A percentile compares a stretch with the other conserved stretches of the same genome.
Evolutionary conservation across 2,329 filamentous ascomycete species (phyloP).

Genomic region (Stachybotrys chlorohalonatus): DNA sequence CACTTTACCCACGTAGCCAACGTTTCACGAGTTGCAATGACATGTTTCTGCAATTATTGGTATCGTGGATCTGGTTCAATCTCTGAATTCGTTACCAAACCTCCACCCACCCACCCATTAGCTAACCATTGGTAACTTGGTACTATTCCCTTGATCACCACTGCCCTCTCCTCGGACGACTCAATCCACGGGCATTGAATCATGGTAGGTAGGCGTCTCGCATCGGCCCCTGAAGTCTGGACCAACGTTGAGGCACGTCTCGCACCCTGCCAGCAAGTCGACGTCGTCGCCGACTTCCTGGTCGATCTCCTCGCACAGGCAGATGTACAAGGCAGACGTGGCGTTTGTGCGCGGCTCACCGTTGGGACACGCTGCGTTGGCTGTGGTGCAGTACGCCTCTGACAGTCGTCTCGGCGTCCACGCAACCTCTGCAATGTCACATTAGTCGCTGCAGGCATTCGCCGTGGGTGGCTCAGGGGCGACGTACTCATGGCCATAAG

Average conservation of each 20-base stretch:
- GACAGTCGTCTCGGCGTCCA: constrained; percentile 23
- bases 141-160: background rate
- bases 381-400: constrained; percentile 27
- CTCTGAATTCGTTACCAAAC: background rate
- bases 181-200: background rate
- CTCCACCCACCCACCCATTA: background rate
- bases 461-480: background rate
- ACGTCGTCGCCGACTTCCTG: constrained; percentile 23
- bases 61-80: background rate
- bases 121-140: background rate
- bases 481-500: constrained; percentile 25
- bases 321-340: constrained; percentile 26
- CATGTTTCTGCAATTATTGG: background rate
- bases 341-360: constrained; percentile 19
- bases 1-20: too few species aligned
- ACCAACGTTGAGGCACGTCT: constrained; percentile 27
- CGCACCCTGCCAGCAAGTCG: constrained; percentile 29
- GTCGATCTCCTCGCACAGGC: constrained; percentile 23
- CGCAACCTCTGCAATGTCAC: constrained; percentile 15
- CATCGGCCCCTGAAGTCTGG: constrained; percentile 31
- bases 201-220: constrained; percentile 22
- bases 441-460: background rate
- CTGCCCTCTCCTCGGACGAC: background rate
- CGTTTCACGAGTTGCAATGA: too few species aligned
- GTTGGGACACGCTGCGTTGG: constrained; percentile 22